A percentile compares a stretch with the other conserved stretches of the same genome.
phyloP scores from a whole-genome alignment of 1,284 basidiomycete species.

The Ganoderma meredithae region DNA sequence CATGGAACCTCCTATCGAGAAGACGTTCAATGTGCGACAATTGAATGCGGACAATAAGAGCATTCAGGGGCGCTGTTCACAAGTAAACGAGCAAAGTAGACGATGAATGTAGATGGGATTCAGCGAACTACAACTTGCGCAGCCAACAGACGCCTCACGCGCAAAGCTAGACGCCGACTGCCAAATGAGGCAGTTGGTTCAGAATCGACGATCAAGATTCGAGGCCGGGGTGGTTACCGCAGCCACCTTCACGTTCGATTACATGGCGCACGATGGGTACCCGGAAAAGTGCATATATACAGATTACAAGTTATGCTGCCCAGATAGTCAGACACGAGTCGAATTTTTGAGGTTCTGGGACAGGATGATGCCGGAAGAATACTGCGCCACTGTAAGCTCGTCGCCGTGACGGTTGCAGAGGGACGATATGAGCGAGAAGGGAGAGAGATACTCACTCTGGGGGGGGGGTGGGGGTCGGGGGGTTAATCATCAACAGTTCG shows the following conservation, averaged over 20 bases:
- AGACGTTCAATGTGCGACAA: too few relatives aligned
- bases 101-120: too few relatives aligned
- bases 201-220: not conserved
- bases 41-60: not conserved
- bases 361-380: slow-evolving; percentile 50
- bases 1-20: not conserved
- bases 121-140: too few relatives aligned
- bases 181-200: not conserved
- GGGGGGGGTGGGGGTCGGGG: too few relatives aligned
- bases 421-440: slow-evolving; percentile 35
- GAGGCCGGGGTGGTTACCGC: not conserved
- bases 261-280: too few relatives aligned
- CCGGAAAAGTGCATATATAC: too few relatives aligned
- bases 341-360: slow-evolving; percentile 53
- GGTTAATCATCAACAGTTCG: slow-evolving; percentile 25
- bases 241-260: too few relatives aligned
- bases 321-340: slow-evolving; percentile 49
- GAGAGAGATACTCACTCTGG: slow-evolving; percentile 75
- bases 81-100: not conserved
- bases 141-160: not conserved
- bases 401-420: slow-evolving; percentile 39
- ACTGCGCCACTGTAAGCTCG: slow-evolving; percentile 33
- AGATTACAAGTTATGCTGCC: too few relatives aligned
- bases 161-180: not conserved
- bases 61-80: too few relatives aligned